These are phyloP conservation scores for Exsudoporus frostii DNA, from an alignment of 768 basidiomycete species.

Conservation along the genomic window DNA sequence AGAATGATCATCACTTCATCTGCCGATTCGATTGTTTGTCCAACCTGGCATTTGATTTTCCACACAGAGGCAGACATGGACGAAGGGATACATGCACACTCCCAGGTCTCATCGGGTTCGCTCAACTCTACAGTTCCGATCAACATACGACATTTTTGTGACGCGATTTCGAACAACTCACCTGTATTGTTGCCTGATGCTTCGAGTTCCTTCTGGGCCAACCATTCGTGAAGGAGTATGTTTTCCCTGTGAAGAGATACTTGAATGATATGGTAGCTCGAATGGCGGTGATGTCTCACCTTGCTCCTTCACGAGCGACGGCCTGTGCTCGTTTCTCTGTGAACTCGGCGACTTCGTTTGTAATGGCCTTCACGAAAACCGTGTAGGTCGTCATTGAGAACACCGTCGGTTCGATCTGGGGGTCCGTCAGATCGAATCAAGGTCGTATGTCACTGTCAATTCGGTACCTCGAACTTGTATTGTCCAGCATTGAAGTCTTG, in stretches of 20 bases:
- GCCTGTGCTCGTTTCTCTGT: constrained; percentile 37
- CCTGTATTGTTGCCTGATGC: background rate
- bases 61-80: constrained; percentile 46
- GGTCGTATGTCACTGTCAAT: background rate
- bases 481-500: constrained; percentile 50
- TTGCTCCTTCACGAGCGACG: constrained; percentile 38
- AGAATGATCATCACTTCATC: constrained; percentile 48
- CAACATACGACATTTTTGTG: background rate
- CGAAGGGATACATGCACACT: constrained; percentile 20
- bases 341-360: constrained; percentile 41
- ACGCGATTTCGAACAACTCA: background rate
- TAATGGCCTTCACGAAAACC: constrained; percentile 39
- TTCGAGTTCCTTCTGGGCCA: constrained; percentile 25
- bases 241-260: constrained; percentile 35
- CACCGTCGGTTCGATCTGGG: constrained; percentile 44
- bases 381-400: constrained; percentile 55
- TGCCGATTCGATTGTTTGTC: constrained; percentile 40
- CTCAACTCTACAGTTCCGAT: constrained; percentile 1
- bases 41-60: constrained; percentile 46
- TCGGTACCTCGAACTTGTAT: constrained; percentile 46
- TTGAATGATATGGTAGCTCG: background rate
- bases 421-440: constrained; percentile 4
- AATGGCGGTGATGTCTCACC: constrained; percentile 26
- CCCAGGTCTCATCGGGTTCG: constrained; percentile 1
- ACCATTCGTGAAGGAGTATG: constrained; percentile 43